These are phyloP conservation scores for Rusavskia elegans DNA, from an alignment of 495 filamentous ascomycete species.

Conservation along the genomic window DNA sequence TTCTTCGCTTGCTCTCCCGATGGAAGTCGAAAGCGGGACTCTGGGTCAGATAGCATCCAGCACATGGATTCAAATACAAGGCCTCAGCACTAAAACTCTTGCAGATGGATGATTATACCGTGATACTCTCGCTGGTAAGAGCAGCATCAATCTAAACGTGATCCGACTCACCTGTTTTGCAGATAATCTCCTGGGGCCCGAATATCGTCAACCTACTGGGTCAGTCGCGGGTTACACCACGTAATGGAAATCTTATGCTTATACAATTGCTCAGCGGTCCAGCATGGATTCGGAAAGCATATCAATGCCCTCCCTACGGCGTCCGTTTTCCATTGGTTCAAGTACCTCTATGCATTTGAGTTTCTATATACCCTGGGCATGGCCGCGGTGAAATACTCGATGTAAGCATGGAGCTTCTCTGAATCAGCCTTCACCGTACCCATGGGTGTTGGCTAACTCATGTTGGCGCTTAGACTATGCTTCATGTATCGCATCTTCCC, in stretches of 20 bases:
- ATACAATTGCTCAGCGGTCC: background rate
- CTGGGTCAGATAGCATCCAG: constrained; percentile 3
- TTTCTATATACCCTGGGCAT: constrained; percentile 5
- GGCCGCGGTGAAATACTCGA: constrained; percentile 4
- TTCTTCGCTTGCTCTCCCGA: constrained; percentile 6
- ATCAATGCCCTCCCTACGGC: background rate
- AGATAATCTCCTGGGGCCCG: constrained; percentile 9
- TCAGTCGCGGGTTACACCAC: background rate
- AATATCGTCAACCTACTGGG: constrained; percentile 5
- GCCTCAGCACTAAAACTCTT: background rate
- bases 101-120: constrained; percentile 7
- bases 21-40: constrained; percentile 7
- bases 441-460: background rate
- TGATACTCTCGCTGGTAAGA: constrained; percentile 3
- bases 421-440: no score
- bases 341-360: constrained; percentile 7
- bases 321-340: constrained; percentile 1
- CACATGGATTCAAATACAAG: background rate
- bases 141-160: background rate
- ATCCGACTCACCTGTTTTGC: background rate
- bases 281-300: constrained; percentile 4
- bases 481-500: constrained; percentile 11
- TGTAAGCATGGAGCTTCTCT: background rate
- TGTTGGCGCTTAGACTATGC: background rate
- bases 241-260: background rate